phyloP scores from a whole-genome alignment of 2,329 filamentous ascomycete species.

The Aspergillus fructus region DNA sequence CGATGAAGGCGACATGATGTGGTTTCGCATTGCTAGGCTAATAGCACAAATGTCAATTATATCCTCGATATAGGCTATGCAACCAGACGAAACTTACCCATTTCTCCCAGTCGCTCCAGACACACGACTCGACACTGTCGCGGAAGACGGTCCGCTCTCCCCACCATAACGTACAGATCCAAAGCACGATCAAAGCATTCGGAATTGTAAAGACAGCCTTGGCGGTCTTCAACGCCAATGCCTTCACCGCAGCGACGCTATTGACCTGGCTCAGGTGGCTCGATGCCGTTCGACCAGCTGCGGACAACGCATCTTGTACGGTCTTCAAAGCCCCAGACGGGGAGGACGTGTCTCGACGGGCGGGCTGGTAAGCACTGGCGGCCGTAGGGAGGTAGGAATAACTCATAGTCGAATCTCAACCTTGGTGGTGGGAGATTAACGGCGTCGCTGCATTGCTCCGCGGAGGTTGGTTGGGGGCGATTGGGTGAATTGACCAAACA shows the following conservation, averaged over 20 bases:
- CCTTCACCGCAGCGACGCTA: constrained; percentile 18
- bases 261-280: constrained; percentile 9
- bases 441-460: constrained; percentile 20
- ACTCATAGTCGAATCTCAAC: constrained; percentile 30
- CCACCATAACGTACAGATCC: constrained; percentile 77
- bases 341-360: constrained; percentile 15
- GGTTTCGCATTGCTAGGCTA: constrained; percentile 76
- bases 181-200: constrained; percentile 68
- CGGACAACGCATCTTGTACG: constrained; percentile 16
- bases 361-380: constrained; percentile 26
- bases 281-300: background rate
- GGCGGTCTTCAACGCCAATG: constrained; percentile 12
- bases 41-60: constrained; percentile 10
- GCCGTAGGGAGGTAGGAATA: constrained; percentile 33
- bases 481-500: background rate
- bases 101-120: constrained; percentile 85
- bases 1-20: constrained; percentile 80
- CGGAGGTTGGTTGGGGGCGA: constrained; percentile 2
- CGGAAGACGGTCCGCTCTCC: constrained; percentile 80
- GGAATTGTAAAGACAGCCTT: constrained; percentile 47
- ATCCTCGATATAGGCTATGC: background rate
- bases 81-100: constrained; percentile 63
- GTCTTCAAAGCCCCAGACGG: constrained; percentile 15
- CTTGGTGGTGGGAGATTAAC: constrained; percentile 15
- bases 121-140: constrained; percentile 67